Evolutionary conservation across 228 moss, liverwort and hornwort genomes (phyloP).

Genomic region (Sphagnum magellanicum): DNA sequence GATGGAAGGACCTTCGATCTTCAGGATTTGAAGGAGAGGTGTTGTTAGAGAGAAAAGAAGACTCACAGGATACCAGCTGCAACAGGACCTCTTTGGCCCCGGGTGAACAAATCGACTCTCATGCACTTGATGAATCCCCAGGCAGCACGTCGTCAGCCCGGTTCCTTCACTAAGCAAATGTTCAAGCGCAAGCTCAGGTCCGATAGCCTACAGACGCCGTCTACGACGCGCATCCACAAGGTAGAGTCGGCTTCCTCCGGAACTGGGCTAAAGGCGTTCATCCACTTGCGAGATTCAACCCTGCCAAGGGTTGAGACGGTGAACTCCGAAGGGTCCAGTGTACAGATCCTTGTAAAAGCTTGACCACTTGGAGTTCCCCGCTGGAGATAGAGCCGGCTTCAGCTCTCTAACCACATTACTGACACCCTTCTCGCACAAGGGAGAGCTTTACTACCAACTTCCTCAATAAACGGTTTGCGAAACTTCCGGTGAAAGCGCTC

Average conservation of each 20-base stretch:
- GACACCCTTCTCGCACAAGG: too few species aligned
- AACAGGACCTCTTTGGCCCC: slow-evolving; percentile 9
- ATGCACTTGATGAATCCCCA: slow-evolving; percentile 3
- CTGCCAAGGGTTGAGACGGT: slow-evolving; percentile 35
- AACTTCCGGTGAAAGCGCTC: too few species aligned
- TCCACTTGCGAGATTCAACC: slow-evolving; percentile 50
- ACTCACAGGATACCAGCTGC: neutral
- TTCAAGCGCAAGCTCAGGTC: slow-evolving; percentile 54
- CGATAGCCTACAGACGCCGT: slow-evolving; percentile 46
- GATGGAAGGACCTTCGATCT: neutral
- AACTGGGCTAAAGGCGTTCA: slow-evolving; percentile 25
- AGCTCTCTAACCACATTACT: too few species aligned
- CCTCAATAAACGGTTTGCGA: too few species aligned
- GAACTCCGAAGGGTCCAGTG: slow-evolving; percentile 35
- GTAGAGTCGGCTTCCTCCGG: slow-evolving; percentile 19
- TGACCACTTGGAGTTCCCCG: too few species aligned
- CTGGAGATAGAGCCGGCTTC: too few species aligned
- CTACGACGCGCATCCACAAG: slow-evolving; percentile 28
- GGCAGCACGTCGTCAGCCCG: slow-evolving; percentile 32
- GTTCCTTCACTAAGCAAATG: slow-evolving; percentile 57
- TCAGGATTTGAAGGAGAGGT: neutral
- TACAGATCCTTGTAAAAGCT: slow-evolving; percentile 12
- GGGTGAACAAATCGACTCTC: slow-evolving; percentile 9
- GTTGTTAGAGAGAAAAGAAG: neutral
- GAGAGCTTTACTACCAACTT: too few species aligned